Base-by-base conservation (phyloP, 768 basidiomycete genomes). In the Kondoa subrosea region DNA sequence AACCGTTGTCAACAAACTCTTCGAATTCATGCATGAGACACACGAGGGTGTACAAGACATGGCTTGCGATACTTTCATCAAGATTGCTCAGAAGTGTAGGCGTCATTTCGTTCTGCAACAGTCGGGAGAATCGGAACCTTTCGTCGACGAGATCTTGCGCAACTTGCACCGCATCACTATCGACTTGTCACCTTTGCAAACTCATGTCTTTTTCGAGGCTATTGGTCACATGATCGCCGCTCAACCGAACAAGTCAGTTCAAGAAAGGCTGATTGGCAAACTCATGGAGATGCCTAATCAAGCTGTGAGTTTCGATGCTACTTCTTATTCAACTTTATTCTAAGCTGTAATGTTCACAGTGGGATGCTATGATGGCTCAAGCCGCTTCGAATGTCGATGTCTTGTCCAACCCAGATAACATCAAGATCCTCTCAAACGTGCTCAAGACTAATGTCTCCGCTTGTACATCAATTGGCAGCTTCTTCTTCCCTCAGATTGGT, bases 1-100 rank as follows among this genome's bases (percentile, higher is more conserved):
- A 82, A 97, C 95, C 1, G 95, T 99, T 66, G 93, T 99, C 71
- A 99, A 97, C 80, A 99, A 99, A 78, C 81, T 97, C 4, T 99
- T 97, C 78, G 95, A 99, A 77, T 99, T 99, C 77, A 97, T 97
- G 91, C 95, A 99, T 77, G 93, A 99, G 79, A 95, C 91, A 0
- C 93, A 99, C 75, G 95, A 99, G 81, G 90, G 92, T 80, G 95
- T 99, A 14, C 95, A 99, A 77, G 95, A 99, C 79, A 99, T 99
- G 95, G 95, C 95, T 59, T 99, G 95, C 79, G 95, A 99, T 77
- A 99, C 95, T 0, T 99, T 99, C 79, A 97, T 99, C 81, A 99
- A 97, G 80, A 99, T 99, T 73, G 91, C 95, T 27, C 95, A 99
- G 77, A 99, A 97, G 78, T 97, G 69, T 50, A 66, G 58, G 56